phyloP scores from a whole-genome alignment of 2,329 filamentous ascomycete genomes.

The Arthroderma sp. region DNA sequence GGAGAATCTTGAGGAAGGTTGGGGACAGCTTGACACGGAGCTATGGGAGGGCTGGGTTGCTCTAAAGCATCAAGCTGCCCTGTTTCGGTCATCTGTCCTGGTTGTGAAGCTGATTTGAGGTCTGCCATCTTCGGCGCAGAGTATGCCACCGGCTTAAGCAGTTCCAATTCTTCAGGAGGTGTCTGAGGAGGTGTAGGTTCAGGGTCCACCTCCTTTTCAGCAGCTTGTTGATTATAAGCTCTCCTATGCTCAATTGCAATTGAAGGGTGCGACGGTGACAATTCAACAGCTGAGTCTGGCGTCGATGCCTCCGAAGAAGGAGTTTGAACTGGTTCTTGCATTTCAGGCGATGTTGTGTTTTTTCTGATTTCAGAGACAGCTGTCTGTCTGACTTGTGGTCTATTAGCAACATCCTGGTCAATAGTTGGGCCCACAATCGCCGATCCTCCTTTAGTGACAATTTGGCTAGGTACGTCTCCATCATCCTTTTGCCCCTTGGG shows the following conservation, averaged over 20 bases:
- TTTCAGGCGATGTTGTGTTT: neutral
- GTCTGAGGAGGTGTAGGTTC: slow-evolving; percentile 2
- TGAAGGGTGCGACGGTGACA: neutral
- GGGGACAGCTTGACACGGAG: neutral
- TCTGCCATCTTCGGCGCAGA: neutral
- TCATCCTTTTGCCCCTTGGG: slow-evolving; percentile 11
- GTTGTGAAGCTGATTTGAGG: neutral
- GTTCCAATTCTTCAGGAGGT: slow-evolving; percentile 1
- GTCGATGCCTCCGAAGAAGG: neutral
- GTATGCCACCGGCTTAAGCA: neutral
- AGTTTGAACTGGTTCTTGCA: neutral
- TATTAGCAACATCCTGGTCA: slow-evolving; percentile 2
- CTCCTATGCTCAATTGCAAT: neutral
- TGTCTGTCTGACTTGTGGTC: neutral
- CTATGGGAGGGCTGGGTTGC: neutral
- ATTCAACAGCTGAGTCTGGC: slow-evolving; percentile 11
- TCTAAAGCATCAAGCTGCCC: neutral
- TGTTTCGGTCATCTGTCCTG: neutral
- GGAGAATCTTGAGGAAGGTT: neutral
- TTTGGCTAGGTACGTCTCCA: neutral
- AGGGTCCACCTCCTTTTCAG: neutral
- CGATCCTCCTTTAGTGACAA: neutral
- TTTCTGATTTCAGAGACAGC: neutral
- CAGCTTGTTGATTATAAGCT: neutral
- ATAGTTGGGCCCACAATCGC: slow-evolving; percentile 1